Evolutionary conservation across 495 filamentous ascomycete species (phyloP), one percentile per base, ranked within the genome.

Genomic region (Penicillium fimorum): DNA sequence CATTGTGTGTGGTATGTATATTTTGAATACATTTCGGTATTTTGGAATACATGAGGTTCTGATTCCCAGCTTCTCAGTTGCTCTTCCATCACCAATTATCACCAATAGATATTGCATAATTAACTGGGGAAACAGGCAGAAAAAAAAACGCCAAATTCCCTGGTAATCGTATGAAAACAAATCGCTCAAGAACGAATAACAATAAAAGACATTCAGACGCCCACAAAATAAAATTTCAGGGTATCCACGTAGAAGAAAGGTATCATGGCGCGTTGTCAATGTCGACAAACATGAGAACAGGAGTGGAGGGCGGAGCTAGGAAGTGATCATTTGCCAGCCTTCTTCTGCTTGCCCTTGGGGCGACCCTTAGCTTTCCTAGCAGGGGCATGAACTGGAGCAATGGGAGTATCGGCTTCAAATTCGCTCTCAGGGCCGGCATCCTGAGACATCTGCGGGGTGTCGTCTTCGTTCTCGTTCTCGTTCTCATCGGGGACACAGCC

Each of bases 401-500:
- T 35, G 10, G 57, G 11, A 8, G 27, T 53, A 3, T 68, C 68
- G 9, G 47, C 49, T 38, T 63, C 66, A 29, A 68, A 63, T 37
- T 73, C 69, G 44, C 59, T 69, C 20, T 74, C 68, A 29, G 64
- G 65, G 5, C 49, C 60, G 27, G 44, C 61, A 37, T 53, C 46
- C 47, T 64, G 70, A 15, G 71, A 67, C 50, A 65, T 60, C 6
- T 63, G 57, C 8, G 54, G 53, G 3, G 60, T 51, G n/a, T 53
- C 61, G 29, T 54, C 32, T 27, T 38, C 52, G 5, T 41, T 29
- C 11, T 76, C 52, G 5, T 41, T 29, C 11, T 76, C 73, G 50
- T 47, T 61, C 41, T 71, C 72, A 12, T 46, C 62, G 15, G 76
- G 76, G 13, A 77, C 84, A 66, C 86, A 89, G 5, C 86, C 90